Conservation (phyloP, 768 basidiomycete species). For the Ramaria sp. region DNA sequence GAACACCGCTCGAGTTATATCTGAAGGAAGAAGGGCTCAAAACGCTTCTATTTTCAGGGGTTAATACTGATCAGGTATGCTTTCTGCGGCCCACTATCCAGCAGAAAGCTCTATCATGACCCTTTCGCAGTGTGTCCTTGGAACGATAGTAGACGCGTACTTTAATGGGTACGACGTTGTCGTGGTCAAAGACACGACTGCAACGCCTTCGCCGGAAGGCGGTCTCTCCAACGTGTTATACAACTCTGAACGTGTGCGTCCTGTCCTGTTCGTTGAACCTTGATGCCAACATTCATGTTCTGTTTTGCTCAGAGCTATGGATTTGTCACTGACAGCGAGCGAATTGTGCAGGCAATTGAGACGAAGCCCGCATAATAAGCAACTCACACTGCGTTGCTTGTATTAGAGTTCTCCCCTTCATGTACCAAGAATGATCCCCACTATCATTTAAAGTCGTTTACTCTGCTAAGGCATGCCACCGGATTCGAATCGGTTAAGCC, state of each 20-base stretch:
- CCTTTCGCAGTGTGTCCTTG: conserved; percentile 46
- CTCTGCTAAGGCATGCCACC: too few relatives aligned
- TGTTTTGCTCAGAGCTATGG: not conserved
- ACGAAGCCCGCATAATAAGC: not conserved
- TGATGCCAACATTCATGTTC: not conserved
- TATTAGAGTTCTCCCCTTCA: too few relatives aligned
- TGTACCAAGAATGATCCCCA: too few relatives aligned
- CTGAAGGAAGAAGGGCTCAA: conserved; percentile 52
- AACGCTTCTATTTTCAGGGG: conserved; percentile 52
- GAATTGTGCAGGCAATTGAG: not conserved
- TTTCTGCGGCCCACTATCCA: not conserved
- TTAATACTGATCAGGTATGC: conserved; percentile 55
- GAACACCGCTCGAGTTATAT: conserved; percentile 51
- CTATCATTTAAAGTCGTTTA: too few relatives aligned
- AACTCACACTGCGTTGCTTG: too few relatives aligned
- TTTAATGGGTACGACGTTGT: conserved; percentile 57
- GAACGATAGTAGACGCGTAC: conserved; percentile 54
- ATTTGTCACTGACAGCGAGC: conserved; percentile 4
- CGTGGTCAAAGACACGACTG: conserved; percentile 44
- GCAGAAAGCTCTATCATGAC: not conserved
- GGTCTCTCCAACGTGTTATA: conserved; percentile 48
- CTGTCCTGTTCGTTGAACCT: not conserved
- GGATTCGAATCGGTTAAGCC: too few relatives aligned
- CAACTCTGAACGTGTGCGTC: conserved; percentile 43
- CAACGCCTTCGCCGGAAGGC: conserved; percentile 51